Percentiles rank a stretch among this genome's conserved stretches.
These are phyloP conservation scores for Puccinia coronata DNA, from an alignment of 1,284 basidiomycete species.

Conservation along the genomic window DNA sequence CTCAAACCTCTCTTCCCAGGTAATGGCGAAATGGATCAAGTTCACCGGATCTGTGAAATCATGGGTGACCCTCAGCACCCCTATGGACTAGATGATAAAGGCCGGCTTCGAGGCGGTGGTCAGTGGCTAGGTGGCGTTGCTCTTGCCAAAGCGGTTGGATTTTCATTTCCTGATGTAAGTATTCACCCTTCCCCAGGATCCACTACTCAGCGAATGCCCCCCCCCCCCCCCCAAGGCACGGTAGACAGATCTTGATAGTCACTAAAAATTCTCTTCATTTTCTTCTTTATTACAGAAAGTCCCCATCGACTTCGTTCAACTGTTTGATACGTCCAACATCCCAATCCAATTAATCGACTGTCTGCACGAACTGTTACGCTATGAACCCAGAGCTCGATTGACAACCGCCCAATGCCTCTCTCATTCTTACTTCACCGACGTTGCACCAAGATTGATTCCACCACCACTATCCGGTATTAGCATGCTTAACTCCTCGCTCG, in stretches of 20 bases:
- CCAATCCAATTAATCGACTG: constrained; percentile 83
- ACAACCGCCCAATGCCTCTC: constrained; percentile 83
- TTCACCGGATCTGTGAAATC: constrained; percentile 82
- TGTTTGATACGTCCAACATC: constrained; percentile 73
- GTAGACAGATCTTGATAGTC: constrained; percentile 27
- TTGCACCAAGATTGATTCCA: constrained; percentile 62
- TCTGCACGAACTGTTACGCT: constrained; percentile 85
- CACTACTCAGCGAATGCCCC: background rate
- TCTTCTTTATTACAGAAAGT: constrained; percentile 63
- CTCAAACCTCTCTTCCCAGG: constrained; percentile 97
- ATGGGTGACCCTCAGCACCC: constrained; percentile 87
- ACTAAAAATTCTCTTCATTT: background rate
- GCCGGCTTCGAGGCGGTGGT: constrained; percentile 77
- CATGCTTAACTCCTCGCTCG: constrained; percentile 60
- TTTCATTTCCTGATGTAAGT: constrained; percentile 80
- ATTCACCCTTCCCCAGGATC: constrained; percentile 53
- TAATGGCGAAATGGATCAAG: constrained; percentile 89
- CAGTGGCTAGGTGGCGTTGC: constrained; percentile 80
- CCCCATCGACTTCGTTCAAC: constrained; percentile 73
- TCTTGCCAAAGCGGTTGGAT: constrained; percentile 83
- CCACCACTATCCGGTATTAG: constrained; percentile 52
- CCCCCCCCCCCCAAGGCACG: no score
- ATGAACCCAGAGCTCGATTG: constrained; percentile 81
- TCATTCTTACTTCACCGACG: constrained; percentile 78
- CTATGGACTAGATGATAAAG: constrained; percentile 75